Evolutionary conservation across 495 filamentous ascomycete genomes (phyloP).

Genomic region (Daldinia caldariorum): DNA sequence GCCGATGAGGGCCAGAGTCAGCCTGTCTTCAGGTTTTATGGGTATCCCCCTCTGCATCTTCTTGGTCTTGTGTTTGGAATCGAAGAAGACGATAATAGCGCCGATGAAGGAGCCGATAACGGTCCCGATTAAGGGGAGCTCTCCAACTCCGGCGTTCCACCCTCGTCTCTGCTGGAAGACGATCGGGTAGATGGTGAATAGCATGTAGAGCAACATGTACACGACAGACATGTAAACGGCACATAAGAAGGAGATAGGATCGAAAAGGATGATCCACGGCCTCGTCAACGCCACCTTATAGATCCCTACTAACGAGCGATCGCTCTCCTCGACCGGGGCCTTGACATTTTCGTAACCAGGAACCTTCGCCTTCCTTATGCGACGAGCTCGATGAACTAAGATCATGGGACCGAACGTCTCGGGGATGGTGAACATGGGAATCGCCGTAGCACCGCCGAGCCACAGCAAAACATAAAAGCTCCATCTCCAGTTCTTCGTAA

Average conservation of each 20-base stretch:
- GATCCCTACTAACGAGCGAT: conserved; percentile 54
- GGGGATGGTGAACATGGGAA: conserved; percentile 63
- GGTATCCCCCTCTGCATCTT: conserved; percentile 42
- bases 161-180: conserved; percentile 63
- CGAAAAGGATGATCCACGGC: conserved; percentile 55
- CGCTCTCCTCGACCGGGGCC: conserved; percentile 55
- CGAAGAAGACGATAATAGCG: conserved; percentile 51
- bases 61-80: conserved; percentile 42
- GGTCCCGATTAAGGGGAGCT: conserved; percentile 59
- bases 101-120: conserved; percentile 53
- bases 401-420: conserved; percentile 75
- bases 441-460: conserved; percentile 51
- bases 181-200: conserved; percentile 62
- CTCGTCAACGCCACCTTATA: conserved; percentile 62
- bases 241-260: conserved; percentile 58
- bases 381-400: conserved; percentile 68
- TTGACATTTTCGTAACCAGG: conserved; percentile 58
- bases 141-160: conserved; percentile 65
- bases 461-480: conserved; percentile 60
- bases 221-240: conserved; percentile 64
- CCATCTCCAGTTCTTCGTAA: conserved; percentile 60
- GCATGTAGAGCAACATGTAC: conserved; percentile 64
- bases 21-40: conserved; percentile 55
- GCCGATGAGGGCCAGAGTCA: conserved; percentile 58
- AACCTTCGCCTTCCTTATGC: conserved; percentile 51